These are phyloP conservation scores for Lichina pygmaea DNA, from an alignment of 495 filamentous ascomycete species.

Conservation along the genomic window DNA sequence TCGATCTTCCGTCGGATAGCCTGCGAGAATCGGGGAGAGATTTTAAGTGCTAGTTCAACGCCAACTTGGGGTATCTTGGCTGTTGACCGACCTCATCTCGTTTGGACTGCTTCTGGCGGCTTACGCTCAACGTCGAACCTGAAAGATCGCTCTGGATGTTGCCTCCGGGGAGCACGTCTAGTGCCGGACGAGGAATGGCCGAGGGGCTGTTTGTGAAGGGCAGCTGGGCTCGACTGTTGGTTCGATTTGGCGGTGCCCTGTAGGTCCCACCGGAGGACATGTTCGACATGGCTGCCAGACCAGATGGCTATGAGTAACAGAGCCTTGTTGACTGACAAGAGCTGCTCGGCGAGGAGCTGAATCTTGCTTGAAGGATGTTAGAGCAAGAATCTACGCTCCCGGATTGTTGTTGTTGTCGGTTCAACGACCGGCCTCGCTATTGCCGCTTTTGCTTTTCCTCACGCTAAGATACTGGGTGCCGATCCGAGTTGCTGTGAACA, in stretches of 20 bases:
- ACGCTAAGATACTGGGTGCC: too few species aligned
- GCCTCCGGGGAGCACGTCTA: conserved; percentile 28
- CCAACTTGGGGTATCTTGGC: too few species aligned
- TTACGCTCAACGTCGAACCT: conserved; percentile 57
- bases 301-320: too few species aligned
- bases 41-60: too few species aligned
- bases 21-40: conserved; percentile 16
- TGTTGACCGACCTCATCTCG: conserved; percentile 67
- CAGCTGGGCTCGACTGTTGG: conserved; percentile 33
- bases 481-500: too few species aligned
- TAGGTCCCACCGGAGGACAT: conserved; percentile 31
- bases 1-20: conserved; percentile 93
- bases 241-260: conserved; percentile 33
- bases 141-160: conserved; percentile 35
- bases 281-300: background rate
- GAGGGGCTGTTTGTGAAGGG: conserved; percentile 50
- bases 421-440: too few species aligned
- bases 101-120: conserved; percentile 80
- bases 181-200: conserved; percentile 60
- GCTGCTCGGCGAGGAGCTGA: too few species aligned
- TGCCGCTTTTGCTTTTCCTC: too few species aligned
- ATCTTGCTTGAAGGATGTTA: too few species aligned
- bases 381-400: too few species aligned
- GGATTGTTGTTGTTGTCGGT: too few species aligned
- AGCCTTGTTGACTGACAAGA: too few species aligned